Evolutionary conservation across 345 rosid species (phyloP), one percentile per base, ranked within the genome.

Genomic region (Zanthoxylum bungeanum): DNA sequence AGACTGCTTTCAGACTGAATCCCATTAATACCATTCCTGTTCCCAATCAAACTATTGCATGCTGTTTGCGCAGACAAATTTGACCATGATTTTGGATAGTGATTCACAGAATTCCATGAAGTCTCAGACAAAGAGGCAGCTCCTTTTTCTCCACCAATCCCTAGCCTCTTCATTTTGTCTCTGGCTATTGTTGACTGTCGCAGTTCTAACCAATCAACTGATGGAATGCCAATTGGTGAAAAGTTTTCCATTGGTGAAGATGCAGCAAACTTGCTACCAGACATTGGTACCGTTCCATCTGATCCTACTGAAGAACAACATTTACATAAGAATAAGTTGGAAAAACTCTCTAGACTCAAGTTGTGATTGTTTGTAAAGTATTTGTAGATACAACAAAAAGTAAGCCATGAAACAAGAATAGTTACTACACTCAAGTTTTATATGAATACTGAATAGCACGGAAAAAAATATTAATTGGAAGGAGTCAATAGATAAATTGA

Each of bases 1-100:
- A 94, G 86, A 78, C 98, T 88, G 82, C 90, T 92, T 82, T 90
- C 97, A 76, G 85, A 79, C 82, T 85, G 85, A 60, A 76, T 77
- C 65, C 83, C 86, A 74, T 69, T 84, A 42, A 73, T 64, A 60
- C 73, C 62, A 70, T 59, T 84, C 63, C 72, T 67, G 60, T 80
- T 81, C 70, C 75, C 79, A 69, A 75, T 79, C 28, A 72, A 37
- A 75, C 72, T 76, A 79, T 14, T 74, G 64, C 81, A 67, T 22
- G 80, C 64, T 25, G 75, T 78, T 75, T 67, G 80, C 71, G 55
- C 70, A 67, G 73, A 65, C 58, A 78, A 73, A 77, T 79, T 84
- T 68, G 87, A 75, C 81, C 83, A 78, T 55, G 79, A 81, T 76
- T 75, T 82, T 44, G 77, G 74, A 52, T 56, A 81, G 53, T 64